Conservation (phyloP, 208 protist species). For the Naegleria fowleri region DNA sequence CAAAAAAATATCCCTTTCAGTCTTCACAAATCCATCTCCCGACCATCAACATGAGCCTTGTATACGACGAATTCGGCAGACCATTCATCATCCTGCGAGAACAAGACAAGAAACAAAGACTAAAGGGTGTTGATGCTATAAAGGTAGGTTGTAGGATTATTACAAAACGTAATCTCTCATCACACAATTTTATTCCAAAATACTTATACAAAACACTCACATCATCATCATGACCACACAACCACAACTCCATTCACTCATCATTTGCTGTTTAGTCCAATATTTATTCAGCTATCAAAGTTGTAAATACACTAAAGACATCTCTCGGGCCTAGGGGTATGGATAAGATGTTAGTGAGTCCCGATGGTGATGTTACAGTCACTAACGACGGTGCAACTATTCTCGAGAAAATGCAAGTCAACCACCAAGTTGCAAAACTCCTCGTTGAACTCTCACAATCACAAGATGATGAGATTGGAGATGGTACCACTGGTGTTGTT, state of each 20-base stretch:
- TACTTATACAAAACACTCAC: not conserved
- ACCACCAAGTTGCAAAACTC: slow-evolving; percentile 98
- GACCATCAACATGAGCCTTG: slow-evolving; percentile 71
- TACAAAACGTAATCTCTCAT: not conserved
- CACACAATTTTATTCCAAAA: not conserved
- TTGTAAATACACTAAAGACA: slow-evolving; percentile 92
- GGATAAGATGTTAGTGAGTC: slow-evolving; percentile 95
- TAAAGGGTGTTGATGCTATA: slow-evolving; percentile 93
- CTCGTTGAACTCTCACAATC: slow-evolving; percentile 99
- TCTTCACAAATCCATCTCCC: not conserved
- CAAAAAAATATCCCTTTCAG: not conserved
- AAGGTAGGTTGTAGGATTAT: slow-evolving; percentile 66
- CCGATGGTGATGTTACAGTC: slow-evolving; percentile 97
- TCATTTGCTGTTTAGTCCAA: slow-evolving; percentile 59
- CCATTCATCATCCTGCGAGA: slow-evolving; percentile 98
- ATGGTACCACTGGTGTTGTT: slow-evolving; percentile 99
- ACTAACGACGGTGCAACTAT: slow-evolving; percentile 99
- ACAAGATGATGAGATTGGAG: slow-evolving; percentile 99
- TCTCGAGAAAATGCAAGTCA: slow-evolving; percentile 94
- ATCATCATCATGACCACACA: not conserved
- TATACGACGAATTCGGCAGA: slow-evolving; percentile 98
- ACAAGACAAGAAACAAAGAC: slow-evolving; percentile 85
- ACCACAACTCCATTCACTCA: not conserved
- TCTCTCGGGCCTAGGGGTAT: slow-evolving; percentile 95
- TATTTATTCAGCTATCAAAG: slow-evolving; percentile 91